Percentiles rank a stretch among this genome's conserved stretches.
Evolutionary conservation across 2,329 filamentous ascomycete species (phyloP).

Genomic region (Lecanicillium sp.): DNA sequence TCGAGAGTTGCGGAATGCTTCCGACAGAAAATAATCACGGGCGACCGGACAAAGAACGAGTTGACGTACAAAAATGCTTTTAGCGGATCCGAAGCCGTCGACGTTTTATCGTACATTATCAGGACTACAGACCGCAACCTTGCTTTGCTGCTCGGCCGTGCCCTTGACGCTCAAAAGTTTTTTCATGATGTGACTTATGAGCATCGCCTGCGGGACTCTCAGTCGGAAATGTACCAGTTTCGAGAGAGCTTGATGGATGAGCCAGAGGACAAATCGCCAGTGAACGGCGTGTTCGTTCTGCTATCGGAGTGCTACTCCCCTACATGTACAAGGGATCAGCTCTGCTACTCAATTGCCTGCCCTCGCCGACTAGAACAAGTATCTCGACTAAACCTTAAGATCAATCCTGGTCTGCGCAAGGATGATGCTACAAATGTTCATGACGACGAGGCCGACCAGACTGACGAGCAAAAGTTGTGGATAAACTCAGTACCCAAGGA

Average conservation of each 20-base stretch:
- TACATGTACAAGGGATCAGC: slow-evolving; percentile 87
- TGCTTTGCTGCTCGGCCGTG: slow-evolving; percentile 80
- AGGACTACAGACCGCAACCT: slow-evolving; percentile 94
- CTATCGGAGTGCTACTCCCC: slow-evolving; percentile 97
- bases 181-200: slow-evolving; percentile 99
- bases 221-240: slow-evolving; percentile 93
- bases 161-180: slow-evolving; percentile 95
- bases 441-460: slow-evolving; percentile 76
- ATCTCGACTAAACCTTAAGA: slow-evolving; percentile 86
- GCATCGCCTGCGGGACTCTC: slow-evolving; percentile 88
- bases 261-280: slow-evolving; percentile 59
- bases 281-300: slow-evolving; percentile 94
- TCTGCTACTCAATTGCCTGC: slow-evolving; percentile 98
- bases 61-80: slow-evolving; percentile 96
- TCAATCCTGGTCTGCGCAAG: slow-evolving; percentile 75
- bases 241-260: slow-evolving; percentile 85
- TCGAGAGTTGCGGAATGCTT: slow-evolving; percentile 94
- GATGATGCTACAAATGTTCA: slow-evolving; percentile 49
- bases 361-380: slow-evolving; percentile 91
- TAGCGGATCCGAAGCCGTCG: slow-evolving; percentile 89
- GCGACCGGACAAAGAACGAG: slow-evolving; percentile 92
- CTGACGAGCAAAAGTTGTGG: slow-evolving; percentile 96
- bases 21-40: slow-evolving; percentile 75
- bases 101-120: slow-evolving; percentile 93
- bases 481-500: slow-evolving; percentile 98